These are phyloP conservation scores for Orobanche coerulescens DNA, from an alignment of 257 asterid genomes.

Conservation along the genomic window DNA sequence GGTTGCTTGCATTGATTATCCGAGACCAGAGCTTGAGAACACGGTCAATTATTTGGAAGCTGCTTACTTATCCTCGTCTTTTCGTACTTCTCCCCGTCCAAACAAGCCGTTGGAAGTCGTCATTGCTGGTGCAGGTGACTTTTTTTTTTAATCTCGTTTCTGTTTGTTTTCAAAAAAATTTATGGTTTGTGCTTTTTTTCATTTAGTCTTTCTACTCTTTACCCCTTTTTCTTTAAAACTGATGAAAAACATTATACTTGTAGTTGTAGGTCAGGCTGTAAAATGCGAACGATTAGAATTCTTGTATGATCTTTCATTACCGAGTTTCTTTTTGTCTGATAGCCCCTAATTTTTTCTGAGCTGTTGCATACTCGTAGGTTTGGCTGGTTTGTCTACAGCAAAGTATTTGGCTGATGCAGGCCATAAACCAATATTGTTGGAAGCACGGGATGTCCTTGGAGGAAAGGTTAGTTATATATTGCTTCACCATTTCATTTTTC, in stretches of 20 bases:
- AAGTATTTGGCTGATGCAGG: conserved; percentile 99
- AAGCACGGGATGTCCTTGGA: conserved; percentile 92
- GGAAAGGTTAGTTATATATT: conserved; percentile 63
- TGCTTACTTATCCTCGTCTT: conserved; percentile 59
- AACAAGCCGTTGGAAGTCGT: conserved; percentile 71
- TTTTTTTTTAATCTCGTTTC: not conserved
- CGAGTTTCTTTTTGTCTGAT: no score
- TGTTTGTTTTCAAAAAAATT: not conserved
- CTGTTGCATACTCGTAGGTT: conserved; percentile 37
- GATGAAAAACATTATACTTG: no score
- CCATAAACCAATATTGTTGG: conserved; percentile 82
- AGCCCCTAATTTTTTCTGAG: no score
- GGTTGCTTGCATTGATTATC: conserved; percentile 75
- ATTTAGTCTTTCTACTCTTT: no score
- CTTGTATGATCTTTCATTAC: no score
- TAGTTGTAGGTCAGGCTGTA: no score
- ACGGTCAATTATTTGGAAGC: conserved; percentile 68
- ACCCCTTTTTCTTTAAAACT: not conserved
- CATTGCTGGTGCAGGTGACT: conserved; percentile 91
- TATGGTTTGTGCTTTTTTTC: no score
- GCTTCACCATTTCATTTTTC: not conserved
- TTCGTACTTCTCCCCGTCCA: conserved; percentile 60
- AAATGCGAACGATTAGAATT: no score
- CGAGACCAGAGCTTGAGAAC: conserved; percentile 68
- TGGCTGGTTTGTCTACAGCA: conserved; percentile 94